These are phyloP conservation scores for Chlamydomonas sp. DNA, from an alignment of 139 green algal species.

Conservation along the genomic window DNA sequence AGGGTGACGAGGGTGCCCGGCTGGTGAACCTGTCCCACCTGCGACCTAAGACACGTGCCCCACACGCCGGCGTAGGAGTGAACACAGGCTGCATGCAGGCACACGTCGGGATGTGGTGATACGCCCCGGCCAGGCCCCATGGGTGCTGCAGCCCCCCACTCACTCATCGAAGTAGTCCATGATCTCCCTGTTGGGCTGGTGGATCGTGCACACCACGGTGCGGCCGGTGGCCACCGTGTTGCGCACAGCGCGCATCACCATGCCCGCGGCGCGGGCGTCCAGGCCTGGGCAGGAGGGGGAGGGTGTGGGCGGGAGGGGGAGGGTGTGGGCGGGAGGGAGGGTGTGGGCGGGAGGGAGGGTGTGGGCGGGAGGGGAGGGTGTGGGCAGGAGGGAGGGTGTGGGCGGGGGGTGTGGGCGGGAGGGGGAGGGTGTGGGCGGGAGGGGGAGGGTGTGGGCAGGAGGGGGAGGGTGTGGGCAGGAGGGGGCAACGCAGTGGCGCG, in stretches of 20 bases:
- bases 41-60: too few relatives aligned
- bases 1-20: too few relatives aligned
- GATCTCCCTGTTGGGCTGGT: slow-evolving; percentile 86
- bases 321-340: background rate
- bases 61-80: too few relatives aligned
- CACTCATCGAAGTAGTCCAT: slow-evolving; percentile 57
- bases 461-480: too few relatives aligned
- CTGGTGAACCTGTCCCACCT: too few relatives aligned
- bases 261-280: slow-evolving; percentile 80
- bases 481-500: too few relatives aligned
- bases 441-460: background rate
- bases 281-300: slow-evolving; percentile 69
- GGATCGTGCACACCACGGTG: slow-evolving; percentile 93
- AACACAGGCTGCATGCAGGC: too few relatives aligned
- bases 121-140: too few relatives aligned
- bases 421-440: too few relatives aligned
- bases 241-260: slow-evolving; percentile 85
- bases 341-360: too few relatives aligned
- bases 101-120: too few relatives aligned
- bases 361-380: background rate
- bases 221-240: slow-evolving; percentile 82
- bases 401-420: background rate
- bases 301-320: background rate
- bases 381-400: background rate
- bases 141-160: background rate